Evolutionary conservation across 2,329 filamentous ascomycete genomes (phyloP), one percentile per base, ranked within the genome.

Genomic region (Phialophora macrospora): DNA sequence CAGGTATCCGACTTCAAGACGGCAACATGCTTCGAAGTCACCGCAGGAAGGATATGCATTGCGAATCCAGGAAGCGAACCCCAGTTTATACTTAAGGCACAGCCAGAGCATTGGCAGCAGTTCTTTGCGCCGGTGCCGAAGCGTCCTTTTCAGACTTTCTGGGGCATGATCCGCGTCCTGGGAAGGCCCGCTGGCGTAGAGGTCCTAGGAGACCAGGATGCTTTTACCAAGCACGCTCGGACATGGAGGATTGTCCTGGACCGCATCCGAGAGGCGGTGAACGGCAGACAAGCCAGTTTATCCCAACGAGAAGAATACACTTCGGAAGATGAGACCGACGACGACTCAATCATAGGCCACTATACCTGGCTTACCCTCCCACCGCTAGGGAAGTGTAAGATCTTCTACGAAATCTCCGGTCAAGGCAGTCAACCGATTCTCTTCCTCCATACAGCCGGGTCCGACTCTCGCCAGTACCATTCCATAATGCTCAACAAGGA

Each of bases 81-180:
- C 30, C 41, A 61, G n/a, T 69, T 69, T 56, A 54, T 26, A 7
- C 60, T 69, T 20, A 46, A 41, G 28, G 67, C 65, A 22, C 62
- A 44, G 17, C 20, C 59, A 26, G 54, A 60, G 22, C 65, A 70
- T 41, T 70, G 68, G 68, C 34, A 58, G 12, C 20, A 63, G 12
- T 65, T 68, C 54, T 68, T 68, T 48, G 26, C 56, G 8, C 17
- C 61, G 4, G 30, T 60, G 5, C 63, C 66, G 17, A 56, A 63
- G 44, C 63, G 63, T 8, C 68, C 68, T 3, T 70, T 68, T 38
- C 68, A 70, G 41, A 68, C 68, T 12, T 70, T 64, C 61, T 70
- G 68, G 68, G 68, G 68, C 12, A 70, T 70, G 68, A 58, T 70
- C 17, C 60, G 68, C 14, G 30, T 70, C 17, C 66, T 70, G 32